A percentile compares a stretch with the other conserved stretches of the same genome.
phyloP scores from a whole-genome alignment of 225 moss, liverwort and hornwort species.

The Antitrichia curtipendula region DNA sequence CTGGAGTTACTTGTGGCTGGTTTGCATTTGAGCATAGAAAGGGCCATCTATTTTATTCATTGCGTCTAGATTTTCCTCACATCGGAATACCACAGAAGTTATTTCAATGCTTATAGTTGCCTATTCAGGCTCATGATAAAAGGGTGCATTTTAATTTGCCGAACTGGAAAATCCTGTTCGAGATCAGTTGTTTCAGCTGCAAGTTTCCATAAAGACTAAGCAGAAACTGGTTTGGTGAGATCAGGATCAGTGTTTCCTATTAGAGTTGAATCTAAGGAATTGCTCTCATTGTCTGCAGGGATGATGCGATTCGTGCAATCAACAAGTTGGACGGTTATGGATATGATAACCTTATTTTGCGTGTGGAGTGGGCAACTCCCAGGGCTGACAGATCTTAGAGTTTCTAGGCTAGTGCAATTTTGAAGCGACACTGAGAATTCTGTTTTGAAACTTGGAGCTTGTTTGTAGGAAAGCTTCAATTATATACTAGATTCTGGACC shows the following conservation, averaged over 20 bases:
- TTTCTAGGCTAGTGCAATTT: not conserved
- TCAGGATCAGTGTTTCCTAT: not conserved
- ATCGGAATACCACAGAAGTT: not conserved
- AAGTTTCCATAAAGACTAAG: not conserved
- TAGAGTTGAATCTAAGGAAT: not conserved
- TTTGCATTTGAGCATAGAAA: not conserved
- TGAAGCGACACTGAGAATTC: not conserved
- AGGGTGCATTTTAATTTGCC: not conserved
- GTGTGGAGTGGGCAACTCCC: conserved; percentile 96
- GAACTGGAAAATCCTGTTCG: not conserved
- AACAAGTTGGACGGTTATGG: conserved; percentile 93
- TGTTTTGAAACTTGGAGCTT: not conserved
- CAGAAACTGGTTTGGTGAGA: not conserved
- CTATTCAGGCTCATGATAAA: not conserved
- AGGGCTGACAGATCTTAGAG: conserved; percentile 64
- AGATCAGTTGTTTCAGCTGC: not conserved
- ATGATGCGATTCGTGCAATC: conserved; percentile 89
- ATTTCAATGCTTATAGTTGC: not conserved
- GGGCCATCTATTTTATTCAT: not conserved
- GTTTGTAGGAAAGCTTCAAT: not conserved
- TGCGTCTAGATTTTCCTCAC: not conserved
- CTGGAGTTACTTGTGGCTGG: not conserved
- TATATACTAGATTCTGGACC: not conserved
- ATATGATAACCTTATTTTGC: conserved; percentile 89
- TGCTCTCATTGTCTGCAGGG: conserved; percentile 24